Conservation (phyloP, 1,139 yeast genomes). For the Lodderomyces elongisporus region DNA sequence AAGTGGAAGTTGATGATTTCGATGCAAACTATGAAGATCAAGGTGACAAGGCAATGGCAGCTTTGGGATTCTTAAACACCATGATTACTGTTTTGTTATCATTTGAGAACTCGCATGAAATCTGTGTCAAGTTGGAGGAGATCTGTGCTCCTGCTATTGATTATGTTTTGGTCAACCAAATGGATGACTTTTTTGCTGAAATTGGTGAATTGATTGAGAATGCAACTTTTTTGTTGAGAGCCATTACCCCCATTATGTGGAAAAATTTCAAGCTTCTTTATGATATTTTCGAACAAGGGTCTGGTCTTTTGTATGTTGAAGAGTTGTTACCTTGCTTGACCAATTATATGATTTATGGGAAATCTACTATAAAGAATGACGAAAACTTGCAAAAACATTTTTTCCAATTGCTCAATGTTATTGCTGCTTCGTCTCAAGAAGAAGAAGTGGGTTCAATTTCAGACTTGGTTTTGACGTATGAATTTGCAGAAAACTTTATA, state of each 20-base stretch:
- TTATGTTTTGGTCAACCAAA: constrained; percentile 55
- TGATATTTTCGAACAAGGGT: constrained; percentile 49
- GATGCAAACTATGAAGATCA: constrained; percentile 44
- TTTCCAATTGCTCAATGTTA: constrained; percentile 33
- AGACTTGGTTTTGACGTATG: constrained; percentile 49
- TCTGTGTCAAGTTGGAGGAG: constrained; percentile 63
- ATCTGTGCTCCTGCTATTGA: constrained; percentile 70
- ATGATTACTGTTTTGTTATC: constrained; percentile 83
- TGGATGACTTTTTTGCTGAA: constrained; percentile 81
- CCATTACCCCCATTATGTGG: constrained; percentile 77
- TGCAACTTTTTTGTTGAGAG: constrained; percentile 69
- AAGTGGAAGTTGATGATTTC: constrained; percentile 42
- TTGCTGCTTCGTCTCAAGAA: constrained; percentile 15
- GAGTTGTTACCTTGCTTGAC: constrained; percentile 74
- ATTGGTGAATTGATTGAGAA: constrained; percentile 82
- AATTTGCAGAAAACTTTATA: constrained; percentile 52
- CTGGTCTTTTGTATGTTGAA: constrained; percentile 61
- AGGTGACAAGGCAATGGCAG: constrained; percentile 83
- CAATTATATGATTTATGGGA: constrained; percentile 74
- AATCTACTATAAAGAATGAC: constrained; percentile 37
- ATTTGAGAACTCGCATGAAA: constrained; percentile 73
- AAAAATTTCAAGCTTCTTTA: constrained; percentile 54
- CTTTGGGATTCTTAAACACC: constrained; percentile 80
- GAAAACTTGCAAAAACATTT: constrained; percentile 20
- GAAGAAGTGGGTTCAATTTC: constrained; percentile 41